Base-by-base conservation (phyloP, 768 basidiomycete species). In the Tricholomella constricta region DNA sequence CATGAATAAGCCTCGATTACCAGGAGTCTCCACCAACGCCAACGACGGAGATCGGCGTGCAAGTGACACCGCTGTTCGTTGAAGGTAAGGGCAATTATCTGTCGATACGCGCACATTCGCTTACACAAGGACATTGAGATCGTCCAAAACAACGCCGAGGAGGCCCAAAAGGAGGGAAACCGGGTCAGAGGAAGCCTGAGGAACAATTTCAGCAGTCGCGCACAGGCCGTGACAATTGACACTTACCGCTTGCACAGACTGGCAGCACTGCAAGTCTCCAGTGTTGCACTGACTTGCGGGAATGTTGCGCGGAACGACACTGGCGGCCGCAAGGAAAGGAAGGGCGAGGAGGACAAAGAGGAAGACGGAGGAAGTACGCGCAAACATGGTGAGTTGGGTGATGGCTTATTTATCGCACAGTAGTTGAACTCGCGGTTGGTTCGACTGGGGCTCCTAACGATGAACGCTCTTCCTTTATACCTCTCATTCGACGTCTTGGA, bases 1-100 rank as follows among this genome's bases (percentile, higher is more conserved):
- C 12, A 32, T 7, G 19, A 34, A 4, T 8, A 10, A 10, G 6
- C 20, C 51, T n/a, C n/a, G n/a, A n/a, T 45, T 52, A 4, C 56
- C 77, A 78, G 15, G 47, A 8, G 25, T 59, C 60, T 25, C 46
- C 63, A 37, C 56, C 65, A 51, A 58, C 31, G 5, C 72, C 68
- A 2, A 63, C 10, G 26, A 62, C 61, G 26, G 62, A 62, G 29
- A 75, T 48, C 0, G 72, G 63, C 0, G 52, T 49, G 50, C 77
- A 78, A 5, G n/a, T 55, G 6, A 65, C 9, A 14, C 75, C 76
- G 14, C 66, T 62, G 0, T 1, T 32, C 17, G 43, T 15, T 14
- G 20, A 19, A 25, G n/a, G n/a, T n/a, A n/a, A n/a, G n/a, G n/a
- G n/a, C n/a, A n/a, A n/a, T n/a, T n/a, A n/a, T n/a, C n/a, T n/a